Base-by-base conservation (phyloP, 2,329 filamentous ascomycete species). In the Ceratocystiopsis sp. region DNA sequence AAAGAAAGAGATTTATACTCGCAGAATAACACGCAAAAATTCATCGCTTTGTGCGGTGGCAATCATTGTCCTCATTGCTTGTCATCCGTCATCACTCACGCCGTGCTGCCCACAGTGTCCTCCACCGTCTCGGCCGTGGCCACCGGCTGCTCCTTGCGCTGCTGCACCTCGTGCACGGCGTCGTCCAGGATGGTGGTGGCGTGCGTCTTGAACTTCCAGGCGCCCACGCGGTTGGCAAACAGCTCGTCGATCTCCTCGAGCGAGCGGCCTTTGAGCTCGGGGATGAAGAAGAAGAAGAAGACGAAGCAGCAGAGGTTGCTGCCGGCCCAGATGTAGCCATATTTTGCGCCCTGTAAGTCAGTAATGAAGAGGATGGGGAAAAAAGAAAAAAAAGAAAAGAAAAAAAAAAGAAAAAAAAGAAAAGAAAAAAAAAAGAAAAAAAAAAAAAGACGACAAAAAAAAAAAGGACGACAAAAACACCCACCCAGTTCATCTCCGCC, bases 291-390 rank as follows among this genome's bases (percentile, higher is more conserved):
- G 41, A 52, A 58, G 45, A 56, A 58, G 42, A 58, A 58, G 13
- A 56, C 19, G 43, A 55, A 46, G 49, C 54, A 56, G 37, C 42
- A 36, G 10, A 57, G 43, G 39, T 57, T 57, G 13, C 55, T 54
- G 2, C 47, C 57, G 3, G 55, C 57, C 64, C 64, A 68, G 29
- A 67, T 60, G 41, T 61, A 68, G 0, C 61, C 57, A 36, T 67
- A 66, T 38, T 61, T 56, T 2, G 64, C 61, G 0, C 62, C 63
- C 64, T 56, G 16, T 4, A 19, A n/a, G 19, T 8, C 29, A 12
- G 19, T 13, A 16, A 11, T 15, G 15, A 16, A 37, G 40, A 34
- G 18, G n/a, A 35, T 40, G 19, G 8, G n/a, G n/a, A n/a, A n/a
- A n/a, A n/a, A n/a, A n/a, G n/a, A n/a, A n/a, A n/a, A n/a, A n/a